These are phyloP conservation scores for Salix viminalis DNA, from an alignment of 345 rosid genomes.

Conservation along the genomic window DNA sequence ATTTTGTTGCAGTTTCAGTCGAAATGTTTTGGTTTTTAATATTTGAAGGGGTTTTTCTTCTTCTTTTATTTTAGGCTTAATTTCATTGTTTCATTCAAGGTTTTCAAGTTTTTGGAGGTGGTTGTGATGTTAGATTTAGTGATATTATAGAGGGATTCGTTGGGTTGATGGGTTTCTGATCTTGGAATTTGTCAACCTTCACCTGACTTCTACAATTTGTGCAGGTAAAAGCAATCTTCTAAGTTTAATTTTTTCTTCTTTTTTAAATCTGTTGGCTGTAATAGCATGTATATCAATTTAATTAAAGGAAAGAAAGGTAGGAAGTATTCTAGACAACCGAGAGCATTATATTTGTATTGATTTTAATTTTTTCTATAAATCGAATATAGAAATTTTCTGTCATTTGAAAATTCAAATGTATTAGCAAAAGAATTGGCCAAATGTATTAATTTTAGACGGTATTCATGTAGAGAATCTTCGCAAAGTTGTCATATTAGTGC, in stretches of 20 bases:
- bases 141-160: not conserved
- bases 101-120: not conserved
- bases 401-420: not conserved
- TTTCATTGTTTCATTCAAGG: not conserved
- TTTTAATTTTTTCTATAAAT: not conserved
- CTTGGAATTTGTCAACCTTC: conserved; percentile 3
- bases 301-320: not conserved
- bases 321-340: not conserved
- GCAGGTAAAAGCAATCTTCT: conserved; percentile 6
- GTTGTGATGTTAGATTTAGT: not conserved
- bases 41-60: not conserved
- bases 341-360: not conserved
- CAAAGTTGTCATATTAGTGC: not conserved
- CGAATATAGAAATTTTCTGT: not conserved
- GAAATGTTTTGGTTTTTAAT: not conserved
- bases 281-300: not conserved
- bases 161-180: conserved; percentile 4
- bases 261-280: not conserved
- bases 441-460: not conserved
- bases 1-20: not conserved
- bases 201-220: not conserved
- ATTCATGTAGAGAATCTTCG: not conserved
- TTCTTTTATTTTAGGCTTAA: not conserved
- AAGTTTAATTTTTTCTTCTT: not conserved
- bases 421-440: not conserved